These are phyloP conservation scores for Porphyridium purpureum DNA, from an alignment of 23 red algal species.

Conservation along the genomic window DNA sequence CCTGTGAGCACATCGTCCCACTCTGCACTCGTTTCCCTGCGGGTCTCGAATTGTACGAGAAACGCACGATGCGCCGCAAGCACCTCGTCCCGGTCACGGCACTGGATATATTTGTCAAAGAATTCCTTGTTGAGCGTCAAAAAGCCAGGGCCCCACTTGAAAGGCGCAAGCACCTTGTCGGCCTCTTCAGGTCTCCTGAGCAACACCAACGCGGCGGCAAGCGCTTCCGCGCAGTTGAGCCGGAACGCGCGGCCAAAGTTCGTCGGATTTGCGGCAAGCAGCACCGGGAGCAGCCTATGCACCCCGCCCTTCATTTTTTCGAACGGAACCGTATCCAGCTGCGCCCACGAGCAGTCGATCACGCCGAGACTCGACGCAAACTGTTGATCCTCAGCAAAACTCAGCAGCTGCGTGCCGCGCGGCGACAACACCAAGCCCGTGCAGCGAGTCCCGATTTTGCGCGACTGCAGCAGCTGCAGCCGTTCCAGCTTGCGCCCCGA, in stretches of 20 bases:
- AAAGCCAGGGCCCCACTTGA: constrained; percentile 78
- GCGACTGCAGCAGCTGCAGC: constrained; percentile 20
- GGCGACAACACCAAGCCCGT: constrained; percentile 64
- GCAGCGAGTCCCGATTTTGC: constrained; percentile 10
- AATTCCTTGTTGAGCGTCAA: constrained; percentile 54
- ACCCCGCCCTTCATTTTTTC: constrained; percentile 17
- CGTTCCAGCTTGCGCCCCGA: constrained; percentile 72
- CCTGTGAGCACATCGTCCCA: too few species aligned
- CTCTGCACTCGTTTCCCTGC: too few species aligned
- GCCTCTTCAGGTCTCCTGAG: constrained; percentile 21
- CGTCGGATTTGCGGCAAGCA: constrained; percentile 80
- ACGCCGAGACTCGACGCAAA: constrained; percentile 36
- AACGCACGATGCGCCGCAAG: constrained; percentile 47
- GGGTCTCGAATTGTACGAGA: too few species aligned
- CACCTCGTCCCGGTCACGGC: constrained; percentile 24
- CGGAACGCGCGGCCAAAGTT: constrained; percentile 68
- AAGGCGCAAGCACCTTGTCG: constrained; percentile 23
- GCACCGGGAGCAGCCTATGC: constrained; percentile 64
- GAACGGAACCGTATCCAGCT: constrained; percentile 63
- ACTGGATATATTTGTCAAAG: constrained; percentile 51
- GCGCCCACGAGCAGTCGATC: constrained; percentile 95
- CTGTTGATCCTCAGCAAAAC: constrained; percentile 20
- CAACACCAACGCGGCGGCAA: constrained; percentile 71
- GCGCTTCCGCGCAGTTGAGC: constrained; percentile 82
- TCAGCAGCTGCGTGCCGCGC: constrained; percentile 7